Conservation (phyloP, 192 early-diverging fungal genomes). For the Linderina pennispora region DNA sequence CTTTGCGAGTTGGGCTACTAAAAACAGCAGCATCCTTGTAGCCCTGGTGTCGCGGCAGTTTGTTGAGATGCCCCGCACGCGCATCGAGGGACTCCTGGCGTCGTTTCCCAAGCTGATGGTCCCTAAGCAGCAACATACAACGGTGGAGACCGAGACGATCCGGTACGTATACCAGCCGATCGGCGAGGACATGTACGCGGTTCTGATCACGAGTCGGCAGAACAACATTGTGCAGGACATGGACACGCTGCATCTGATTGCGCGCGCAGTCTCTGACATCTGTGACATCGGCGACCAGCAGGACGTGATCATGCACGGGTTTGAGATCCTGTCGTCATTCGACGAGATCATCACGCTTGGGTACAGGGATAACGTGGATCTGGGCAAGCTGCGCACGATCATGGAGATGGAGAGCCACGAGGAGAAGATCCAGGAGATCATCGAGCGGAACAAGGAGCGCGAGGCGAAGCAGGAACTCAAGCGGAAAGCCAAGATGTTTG, state of each 20-base stretch:
- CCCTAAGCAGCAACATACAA: slow-evolving; percentile 87
- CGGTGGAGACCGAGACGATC: slow-evolving; percentile 93
- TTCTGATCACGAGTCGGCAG: slow-evolving; percentile 93
- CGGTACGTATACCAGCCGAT: slow-evolving; percentile 98
- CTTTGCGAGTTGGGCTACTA: too few species aligned
- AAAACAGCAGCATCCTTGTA: too few species aligned
- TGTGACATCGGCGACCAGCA: slow-evolving; percentile 83
- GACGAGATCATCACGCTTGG: slow-evolving; percentile 94
- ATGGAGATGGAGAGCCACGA: slow-evolving; percentile 98
- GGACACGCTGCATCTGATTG: slow-evolving; percentile 90
- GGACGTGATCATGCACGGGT: slow-evolving; percentile 78
- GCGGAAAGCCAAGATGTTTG: slow-evolving; percentile 83
- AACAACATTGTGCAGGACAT: slow-evolving; percentile 99
- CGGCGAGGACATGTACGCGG: slow-evolving; percentile 85
- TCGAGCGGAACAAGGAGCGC: slow-evolving; percentile 88
- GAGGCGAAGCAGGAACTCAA: slow-evolving; percentile 97
- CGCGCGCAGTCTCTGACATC: slow-evolving; percentile 83
- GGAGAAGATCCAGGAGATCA: slow-evolving; percentile 95
- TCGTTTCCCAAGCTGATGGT: slow-evolving; percentile 97
- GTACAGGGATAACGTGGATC: slow-evolving; percentile 85
- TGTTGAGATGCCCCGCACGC: slow-evolving; percentile 91
- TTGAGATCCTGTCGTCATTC: slow-evolving; percentile 88
- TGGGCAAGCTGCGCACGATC: slow-evolving; percentile 88
- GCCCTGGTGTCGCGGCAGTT: slow-evolving; percentile 93
- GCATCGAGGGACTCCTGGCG: slow-evolving; percentile 93